phyloP scores from a whole-genome alignment of 1,284 basidiomycete genomes.

The Ceratorhiza oryzae-sativae region DNA sequence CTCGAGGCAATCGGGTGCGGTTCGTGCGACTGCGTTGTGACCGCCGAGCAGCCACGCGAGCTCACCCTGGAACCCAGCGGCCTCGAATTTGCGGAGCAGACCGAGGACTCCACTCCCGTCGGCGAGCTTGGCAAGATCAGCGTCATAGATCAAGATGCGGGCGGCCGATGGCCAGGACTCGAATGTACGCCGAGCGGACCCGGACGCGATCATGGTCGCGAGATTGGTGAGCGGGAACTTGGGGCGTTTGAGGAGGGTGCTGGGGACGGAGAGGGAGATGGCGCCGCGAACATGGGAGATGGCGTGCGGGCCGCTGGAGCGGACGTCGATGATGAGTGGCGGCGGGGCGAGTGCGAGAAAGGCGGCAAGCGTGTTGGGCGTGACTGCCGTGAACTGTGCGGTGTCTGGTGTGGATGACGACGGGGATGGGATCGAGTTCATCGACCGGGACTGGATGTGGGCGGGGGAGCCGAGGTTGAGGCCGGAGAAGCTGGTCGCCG shows the following conservation, averaged over 20 bases:
- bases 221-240: constrained; percentile 79
- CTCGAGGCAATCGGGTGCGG: constrained; percentile 60
- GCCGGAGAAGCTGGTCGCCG: not conserved
- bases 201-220: constrained; percentile 73
- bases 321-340: constrained; percentile 80
- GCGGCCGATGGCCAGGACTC: constrained; percentile 62
- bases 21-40: constrained; percentile 70
- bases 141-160: constrained; percentile 82
- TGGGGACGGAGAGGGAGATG: constrained; percentile 91
- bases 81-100: constrained; percentile 83
- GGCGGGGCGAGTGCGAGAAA: constrained; percentile 41
- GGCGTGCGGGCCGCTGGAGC: constrained; percentile 77
- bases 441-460: not conserved
- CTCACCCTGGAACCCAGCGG: constrained; percentile 69
- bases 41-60: constrained; percentile 83
- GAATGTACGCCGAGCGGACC: constrained; percentile 65
- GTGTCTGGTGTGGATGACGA: not conserved
- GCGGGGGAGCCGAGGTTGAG: constrained; percentile 3
- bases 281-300: constrained; percentile 71
- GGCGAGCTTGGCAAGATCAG: constrained; percentile 67
- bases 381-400: constrained; percentile 1
- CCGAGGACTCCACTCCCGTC: constrained; percentile 77
- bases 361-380: not conserved
- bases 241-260: constrained; percentile 90
- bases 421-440: not conserved